phyloP scores from a whole-genome alignment of 1,284 basidiomycete genomes.

The Sporisorium graminicola region DNA sequence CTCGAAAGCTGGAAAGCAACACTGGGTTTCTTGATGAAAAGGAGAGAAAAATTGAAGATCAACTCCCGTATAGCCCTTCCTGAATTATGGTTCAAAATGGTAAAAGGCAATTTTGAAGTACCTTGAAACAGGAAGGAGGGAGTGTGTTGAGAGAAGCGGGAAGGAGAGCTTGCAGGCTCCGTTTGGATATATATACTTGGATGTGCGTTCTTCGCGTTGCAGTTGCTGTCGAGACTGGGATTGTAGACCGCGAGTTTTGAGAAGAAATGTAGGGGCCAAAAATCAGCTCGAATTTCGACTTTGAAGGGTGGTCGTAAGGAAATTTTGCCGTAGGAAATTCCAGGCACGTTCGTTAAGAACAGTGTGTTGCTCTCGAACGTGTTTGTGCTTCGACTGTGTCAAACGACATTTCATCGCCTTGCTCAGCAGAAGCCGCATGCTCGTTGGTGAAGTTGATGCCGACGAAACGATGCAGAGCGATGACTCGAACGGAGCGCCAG shows the following conservation, averaged over 20 bases:
- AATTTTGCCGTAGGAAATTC: not conserved
- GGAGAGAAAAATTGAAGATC: constrained; percentile 49
- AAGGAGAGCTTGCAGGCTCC: not conserved
- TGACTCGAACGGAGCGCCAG: not conserved
- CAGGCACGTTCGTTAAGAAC: too few relatives aligned
- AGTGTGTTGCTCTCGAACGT: too few relatives aligned
- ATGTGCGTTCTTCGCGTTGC: constrained; percentile 10
- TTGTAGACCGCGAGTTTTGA: not conserved
- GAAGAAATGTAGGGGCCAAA: not conserved
- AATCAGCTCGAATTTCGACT: constrained; percentile 18
- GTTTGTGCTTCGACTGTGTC: too few relatives aligned
- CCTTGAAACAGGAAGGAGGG: constrained; percentile 58
- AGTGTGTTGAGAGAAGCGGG: constrained; percentile 23
- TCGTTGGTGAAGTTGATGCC: not conserved
- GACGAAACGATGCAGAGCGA: constrained; percentile 6
- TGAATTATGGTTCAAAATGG: constrained; percentile 61
- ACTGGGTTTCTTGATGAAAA: constrained; percentile 25
- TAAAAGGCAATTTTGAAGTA: constrained; percentile 61
- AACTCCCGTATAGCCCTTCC: constrained; percentile 55
- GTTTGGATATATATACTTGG: constrained; percentile 24
- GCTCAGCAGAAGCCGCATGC: not conserved
- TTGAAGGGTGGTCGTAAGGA: constrained; percentile 15
- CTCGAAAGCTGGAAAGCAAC: constrained; percentile 27
- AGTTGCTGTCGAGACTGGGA: not conserved
- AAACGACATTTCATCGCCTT: not conserved